Conservation (phyloP, 2,329 filamentous ascomycete genomes). For the Colletotrichum sp. region DNA sequence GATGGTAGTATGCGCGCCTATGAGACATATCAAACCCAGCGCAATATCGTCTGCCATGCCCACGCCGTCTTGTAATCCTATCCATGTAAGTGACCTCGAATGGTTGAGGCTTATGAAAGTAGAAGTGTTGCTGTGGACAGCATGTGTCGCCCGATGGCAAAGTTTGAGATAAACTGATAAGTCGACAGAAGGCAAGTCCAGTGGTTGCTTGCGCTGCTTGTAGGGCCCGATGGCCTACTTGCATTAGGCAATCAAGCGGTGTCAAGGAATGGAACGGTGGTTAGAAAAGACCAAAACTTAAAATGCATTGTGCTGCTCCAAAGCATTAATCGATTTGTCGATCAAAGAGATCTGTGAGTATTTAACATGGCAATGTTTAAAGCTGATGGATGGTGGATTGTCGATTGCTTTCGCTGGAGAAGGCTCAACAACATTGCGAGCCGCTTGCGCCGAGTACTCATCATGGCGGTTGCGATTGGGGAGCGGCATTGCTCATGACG, state of each 20-base stretch:
- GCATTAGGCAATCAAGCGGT: not conserved
- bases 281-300: not conserved
- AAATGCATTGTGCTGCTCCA: not conserved
- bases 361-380: not conserved
- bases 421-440: not conserved
- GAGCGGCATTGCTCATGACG: not conserved
- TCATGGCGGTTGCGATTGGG: not conserved
- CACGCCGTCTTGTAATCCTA: not conserved
- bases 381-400: not conserved
- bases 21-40: not conserved
- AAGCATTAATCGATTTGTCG: not conserved
- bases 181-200: not conserved
- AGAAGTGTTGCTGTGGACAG: not conserved
- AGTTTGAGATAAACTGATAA: not conserved
- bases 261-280: not conserved
- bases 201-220: not conserved
- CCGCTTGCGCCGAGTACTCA: not conserved
- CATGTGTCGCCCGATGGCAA: not conserved
- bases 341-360: not conserved
- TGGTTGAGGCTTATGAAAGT: not conserved
- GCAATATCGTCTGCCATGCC: not conserved
- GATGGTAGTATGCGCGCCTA: not conserved
- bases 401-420: not conserved
- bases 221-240: not conserved
- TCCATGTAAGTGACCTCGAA: not conserved